Evolutionary conservation across 345 rosid genomes (phyloP).

Genomic region (Kernera saxatilis): DNA sequence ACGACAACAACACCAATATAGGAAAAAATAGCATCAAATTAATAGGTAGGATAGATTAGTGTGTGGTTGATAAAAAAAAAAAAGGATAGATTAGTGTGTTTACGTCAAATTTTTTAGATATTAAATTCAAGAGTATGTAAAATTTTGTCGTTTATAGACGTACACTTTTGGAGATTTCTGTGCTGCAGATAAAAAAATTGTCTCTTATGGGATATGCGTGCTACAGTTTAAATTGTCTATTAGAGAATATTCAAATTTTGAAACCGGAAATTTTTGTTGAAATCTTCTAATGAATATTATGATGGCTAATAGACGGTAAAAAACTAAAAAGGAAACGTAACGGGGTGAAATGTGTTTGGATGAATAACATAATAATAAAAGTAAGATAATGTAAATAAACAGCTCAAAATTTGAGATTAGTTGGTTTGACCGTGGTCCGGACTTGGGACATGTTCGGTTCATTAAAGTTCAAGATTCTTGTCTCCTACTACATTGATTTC

Average conservation of each 20-base stretch:
- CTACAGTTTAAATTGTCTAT: neutral
- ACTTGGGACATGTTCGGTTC: constrained; percentile 12
- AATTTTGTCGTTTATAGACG: neutral
- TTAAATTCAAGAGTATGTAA: neutral
- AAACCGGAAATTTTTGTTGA: neutral
- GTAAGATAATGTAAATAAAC: neutral
- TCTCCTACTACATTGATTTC: constrained; percentile 3
- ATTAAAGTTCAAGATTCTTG: neutral
- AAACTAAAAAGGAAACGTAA: neutral
- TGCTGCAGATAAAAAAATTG: neutral
- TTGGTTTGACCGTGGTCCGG: constrained; percentile 7
- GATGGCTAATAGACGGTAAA: neutral
- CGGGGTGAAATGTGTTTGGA: neutral
- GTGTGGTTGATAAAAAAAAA: too few relatives aligned
- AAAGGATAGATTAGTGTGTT: neutral
- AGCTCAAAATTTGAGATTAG: neutral
- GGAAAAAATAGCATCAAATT: neutral
- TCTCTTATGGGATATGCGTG: neutral
- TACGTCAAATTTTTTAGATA: neutral
- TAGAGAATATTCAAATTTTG: neutral
- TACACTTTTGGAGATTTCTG: neutral
- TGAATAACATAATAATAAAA: neutral
- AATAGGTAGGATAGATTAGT: neutral
- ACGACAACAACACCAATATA: neutral
- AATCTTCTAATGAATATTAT: neutral